Base-by-base conservation (phyloP, 345 rosid species). In the Zanthoxylum bungeanum region DNA sequence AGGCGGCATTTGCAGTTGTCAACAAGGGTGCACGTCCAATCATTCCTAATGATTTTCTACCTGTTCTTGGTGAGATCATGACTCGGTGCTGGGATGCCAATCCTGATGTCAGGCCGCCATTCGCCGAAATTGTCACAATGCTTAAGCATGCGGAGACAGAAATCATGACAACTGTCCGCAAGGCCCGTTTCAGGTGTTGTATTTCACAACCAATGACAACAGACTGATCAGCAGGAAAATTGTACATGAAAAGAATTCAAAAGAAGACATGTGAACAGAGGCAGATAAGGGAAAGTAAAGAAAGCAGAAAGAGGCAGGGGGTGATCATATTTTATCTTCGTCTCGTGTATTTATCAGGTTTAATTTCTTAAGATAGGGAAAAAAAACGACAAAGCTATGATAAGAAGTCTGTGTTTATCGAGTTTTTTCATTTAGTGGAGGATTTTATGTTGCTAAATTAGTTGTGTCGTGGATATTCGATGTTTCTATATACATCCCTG, bases 161-260 rank as follows among this genome's bases (percentile, higher is more conserved):
- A 71, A 70, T 80, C 72, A 61, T 79, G 75, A 83, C 80, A 4
- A 77, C 72, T 10, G 81, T 80, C 16, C 81, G 84, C 52, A 83
- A 77, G 78, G 86, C 84, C 44, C 84, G 84, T 28, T 83, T 83
- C 81, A 75, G 84, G 77, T 83, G 86, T 60, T 83, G 86, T 61
- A 66, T 80, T 8, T 44, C 81, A 28, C 81, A 74, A 8, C 86
- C 86, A 31, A 77, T 75, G 86, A 80, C 86, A 22, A 0, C 40
- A 50, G 85, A 79, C 62, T 77, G 73, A 82, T 53, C 46, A 8
- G 27, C 28, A 1, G n/a, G 57, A 49, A 37, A 64, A 47, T 31
- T 69, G 64, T 69, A 69, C 56, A 69, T n/a, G 9, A 52, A 27
- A 69, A 55, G 42, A 33, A 69, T 12, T 28, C 16, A 50, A n/a